Base-by-base conservation (phyloP, 2,329 filamentous ascomycete genomes). In the Curvularia spicifera region DNA sequence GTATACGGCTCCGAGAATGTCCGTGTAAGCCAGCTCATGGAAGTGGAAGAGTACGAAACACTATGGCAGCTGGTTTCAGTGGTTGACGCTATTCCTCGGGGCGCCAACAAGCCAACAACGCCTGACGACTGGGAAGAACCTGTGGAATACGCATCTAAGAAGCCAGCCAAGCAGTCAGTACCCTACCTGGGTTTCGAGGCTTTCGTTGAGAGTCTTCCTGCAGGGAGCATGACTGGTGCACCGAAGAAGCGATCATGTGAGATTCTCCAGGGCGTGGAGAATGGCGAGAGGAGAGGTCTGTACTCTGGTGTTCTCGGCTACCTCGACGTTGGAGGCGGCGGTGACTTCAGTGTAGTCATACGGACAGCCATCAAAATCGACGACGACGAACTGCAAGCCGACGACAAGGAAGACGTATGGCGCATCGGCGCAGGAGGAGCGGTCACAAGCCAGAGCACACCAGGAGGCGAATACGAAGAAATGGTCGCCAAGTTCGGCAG, bases 211-310 rank as follows among this genome's bases (percentile, higher is more conserved):
- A 90, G 88, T 47, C 82, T 98, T 0, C 94, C 95, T 0, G 93
- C 95, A 0, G 94, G 95, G 0, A 94, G 90, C 69, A 98, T 98
- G 95, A 98, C 94, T 1, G 95, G 95, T 6, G 94, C 94, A 0
- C 95, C 94, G 0, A 98, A 98, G 81, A 93, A 94, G 78, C 85
- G 94, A 47, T 94, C 90, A 63, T 97, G 94, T 75, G 89, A 96
- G 80, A 84, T 97, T 46, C 81, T 98, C 20, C 82, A 84, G 58
- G 78, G 82, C 3, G 83, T 97, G 42, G 93, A 97, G 76, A 78
- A 77, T 18, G 74, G 81, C 4, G 78, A 80, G 56, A 84, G 88
- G 66, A 82, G 94, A 51, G 88, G 91, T 31, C 78, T 97, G 50
- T 97, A 97, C 78, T 91, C 91, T 6, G 93, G 95, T 20, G 90